These are phyloP conservation scores for Spatholobus suberectus DNA, from an alignment of 306 rosid genomes.

Conservation along the genomic window DNA sequence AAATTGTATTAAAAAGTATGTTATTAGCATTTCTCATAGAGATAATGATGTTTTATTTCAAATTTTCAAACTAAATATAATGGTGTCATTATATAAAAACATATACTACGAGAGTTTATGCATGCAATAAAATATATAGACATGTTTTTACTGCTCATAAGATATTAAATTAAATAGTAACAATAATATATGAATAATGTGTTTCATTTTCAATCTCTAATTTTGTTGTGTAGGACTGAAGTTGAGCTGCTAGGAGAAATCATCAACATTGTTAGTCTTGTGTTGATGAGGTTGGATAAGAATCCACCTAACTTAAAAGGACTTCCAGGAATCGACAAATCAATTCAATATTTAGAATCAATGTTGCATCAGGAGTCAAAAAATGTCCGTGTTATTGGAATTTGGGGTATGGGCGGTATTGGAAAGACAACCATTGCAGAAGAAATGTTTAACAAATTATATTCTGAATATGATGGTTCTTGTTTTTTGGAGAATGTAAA, in stretches of 20 bases:
- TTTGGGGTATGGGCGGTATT: slow-evolving; percentile 40
- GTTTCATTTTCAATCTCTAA: not conserved
- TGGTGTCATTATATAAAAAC: no score
- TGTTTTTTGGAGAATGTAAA: slow-evolving; percentile 10
- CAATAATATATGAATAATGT: not conserved
- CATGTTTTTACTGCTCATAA: no score
- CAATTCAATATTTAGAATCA: not conserved
- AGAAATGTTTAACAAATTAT: not conserved
- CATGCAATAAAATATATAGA: no score
- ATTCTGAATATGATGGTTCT: not conserved
- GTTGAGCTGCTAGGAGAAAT: slow-evolving; percentile 8
- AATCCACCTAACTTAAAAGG: not conserved
- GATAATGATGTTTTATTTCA: no score
- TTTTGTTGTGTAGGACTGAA: slow-evolving; percentile 4
- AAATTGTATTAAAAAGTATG: no score
- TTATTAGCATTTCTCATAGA: no score
- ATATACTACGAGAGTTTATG: no score
- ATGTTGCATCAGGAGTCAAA: not conserved
- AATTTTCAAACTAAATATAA: no score
- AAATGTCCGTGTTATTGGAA: not conserved
- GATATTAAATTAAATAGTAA: no score
- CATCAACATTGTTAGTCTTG: not conserved
- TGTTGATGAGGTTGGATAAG: not conserved
- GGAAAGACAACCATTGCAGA: slow-evolving; percentile 34
- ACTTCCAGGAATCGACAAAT: not conserved